Evolutionary conservation across 306 rosid species (phyloP), one percentile per base, ranked within the genome.

Genomic region (Elaeagnus macrophylla): DNA sequence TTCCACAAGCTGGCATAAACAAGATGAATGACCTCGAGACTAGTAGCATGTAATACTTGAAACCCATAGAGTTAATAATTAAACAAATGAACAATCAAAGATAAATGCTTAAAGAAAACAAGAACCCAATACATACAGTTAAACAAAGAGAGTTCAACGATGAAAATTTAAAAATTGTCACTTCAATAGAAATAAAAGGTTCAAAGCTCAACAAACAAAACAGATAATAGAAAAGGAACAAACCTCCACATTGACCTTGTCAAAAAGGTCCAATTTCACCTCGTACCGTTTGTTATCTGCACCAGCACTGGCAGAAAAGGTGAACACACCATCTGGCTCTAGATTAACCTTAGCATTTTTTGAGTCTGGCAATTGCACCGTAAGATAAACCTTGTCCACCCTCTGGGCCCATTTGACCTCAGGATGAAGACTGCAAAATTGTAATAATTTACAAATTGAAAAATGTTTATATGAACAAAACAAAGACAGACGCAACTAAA

Each of bases 351-450:
- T 81, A 0, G 95, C 80, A 59, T 82, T 66, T 68, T 84, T 87
- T 0, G 99, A 77, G 72, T 93, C 99, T 3, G 99, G 77, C 56
- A 93, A 77, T 52, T 54, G 81, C 50, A 93, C 96, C 0, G 96
- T 93, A 64, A 93, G 40, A 66, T 68, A 93, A 57, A 93, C 94
- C 83, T 82, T 84, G 78, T 88, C 96, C 35, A 17, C 77, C 72
- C 99, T 84, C 79, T 93, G 88, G 67, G 99, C 95, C 99, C 99
- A 93, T 82, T 87, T 93, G 59, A 93, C 80, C 70, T 93, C 99
- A 4, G 99, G 99, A 83, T 79, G 94, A 77, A 89, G 99, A 75
- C 96, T 93, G 67, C 80, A 60, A 43, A 20, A 25, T 6, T 65
- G 12, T 9, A 43, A 66, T 2, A 12, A 7, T 19, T 9, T 1